Percentiles rank a stretch among this genome's conserved stretches.
phyloP scores from a whole-genome alignment of 768 basidiomycete species.

The Russula vinacea region DNA sequence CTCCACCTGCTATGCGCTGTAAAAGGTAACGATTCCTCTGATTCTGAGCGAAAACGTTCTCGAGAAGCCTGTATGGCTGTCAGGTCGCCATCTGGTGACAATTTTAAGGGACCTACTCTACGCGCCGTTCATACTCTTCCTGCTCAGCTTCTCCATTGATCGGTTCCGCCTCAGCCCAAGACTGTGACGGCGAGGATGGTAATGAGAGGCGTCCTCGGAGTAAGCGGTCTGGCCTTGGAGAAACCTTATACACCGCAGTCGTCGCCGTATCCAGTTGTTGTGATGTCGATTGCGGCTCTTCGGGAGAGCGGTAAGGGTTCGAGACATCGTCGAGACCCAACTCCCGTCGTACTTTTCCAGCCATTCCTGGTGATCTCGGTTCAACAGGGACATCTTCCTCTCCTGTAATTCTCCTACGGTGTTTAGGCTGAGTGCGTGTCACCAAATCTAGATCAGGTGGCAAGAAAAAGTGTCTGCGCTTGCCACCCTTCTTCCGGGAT shows the following conservation, averaged over 20 bases:
- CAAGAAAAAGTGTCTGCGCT: slow-evolving; percentile 23
- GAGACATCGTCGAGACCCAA: slow-evolving; percentile 1
- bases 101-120: slow-evolving; percentile 42
- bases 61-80: slow-evolving; percentile 49
- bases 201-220: slow-evolving; percentile 39
- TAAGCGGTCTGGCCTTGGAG: slow-evolving; percentile 8
- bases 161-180: slow-evolving; percentile 35
- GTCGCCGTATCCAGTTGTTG: slow-evolving; percentile 2
- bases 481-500: slow-evolving; percentile 13
- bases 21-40: slow-evolving; percentile 64
- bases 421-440: slow-evolving; percentile 11
- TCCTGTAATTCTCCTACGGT: not conserved
- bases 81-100: slow-evolving; percentile 19
- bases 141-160: slow-evolving; percentile 49
- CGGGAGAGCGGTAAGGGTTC: not conserved
- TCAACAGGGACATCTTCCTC: slow-evolving; percentile 1
- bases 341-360: not conserved
- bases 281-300: not conserved
- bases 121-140: slow-evolving; percentile 57
- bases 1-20: slow-evolving; percentile 57
- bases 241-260: not conserved
- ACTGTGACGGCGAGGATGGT: slow-evolving; percentile 31
- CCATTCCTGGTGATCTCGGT: slow-evolving; percentile 10
- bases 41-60: slow-evolving; percentile 59
- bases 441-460: slow-evolving; percentile 23